phyloP scores from a whole-genome alignment of 2,329 filamentous ascomycete species.

The Aspergillus novofumigatus region DNA sequence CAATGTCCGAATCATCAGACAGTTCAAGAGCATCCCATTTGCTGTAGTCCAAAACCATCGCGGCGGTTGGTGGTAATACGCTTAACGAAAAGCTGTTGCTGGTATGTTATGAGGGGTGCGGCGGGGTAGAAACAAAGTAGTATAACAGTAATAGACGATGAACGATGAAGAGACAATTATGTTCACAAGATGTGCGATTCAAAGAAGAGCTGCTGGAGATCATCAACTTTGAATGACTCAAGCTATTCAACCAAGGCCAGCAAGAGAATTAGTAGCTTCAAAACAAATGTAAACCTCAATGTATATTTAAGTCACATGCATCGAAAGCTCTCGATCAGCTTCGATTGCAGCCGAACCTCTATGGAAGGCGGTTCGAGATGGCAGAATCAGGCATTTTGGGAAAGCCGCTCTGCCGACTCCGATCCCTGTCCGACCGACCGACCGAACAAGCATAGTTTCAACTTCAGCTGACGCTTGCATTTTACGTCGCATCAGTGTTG shows the following conservation, averaged over 20 bases:
- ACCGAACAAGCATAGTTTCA: constrained; percentile 8
- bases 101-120: constrained; percentile 13
- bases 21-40: constrained; percentile 82
- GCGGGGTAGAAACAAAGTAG: constrained; percentile 14
- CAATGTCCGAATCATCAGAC: constrained; percentile 95
- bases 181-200: not conserved
- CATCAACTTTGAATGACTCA: not conserved
- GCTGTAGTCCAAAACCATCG: constrained; percentile 60
- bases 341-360: constrained; percentile 19
- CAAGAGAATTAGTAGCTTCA: not conserved
- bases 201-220: not conserved
- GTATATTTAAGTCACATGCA: constrained; percentile 8
- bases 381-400: constrained; percentile 18
- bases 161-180: not conserved
- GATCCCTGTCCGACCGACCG: constrained; percentile 13
- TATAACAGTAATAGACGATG: not conserved
- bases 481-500: not conserved
- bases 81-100: constrained; percentile 11
- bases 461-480: constrained; percentile 8
- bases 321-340: constrained; percentile 32
- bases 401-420: constrained; percentile 13
- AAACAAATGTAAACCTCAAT: constrained; percentile 3
- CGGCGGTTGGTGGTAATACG: constrained; percentile 15
- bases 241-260: not conserved
- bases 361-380: constrained; percentile 21